A percentile compares a stretch with the other conserved stretches of the same genome.
phyloP scores from a whole-genome alignment of 345 rosid species.

The Eucalyptus viminalis region DNA sequence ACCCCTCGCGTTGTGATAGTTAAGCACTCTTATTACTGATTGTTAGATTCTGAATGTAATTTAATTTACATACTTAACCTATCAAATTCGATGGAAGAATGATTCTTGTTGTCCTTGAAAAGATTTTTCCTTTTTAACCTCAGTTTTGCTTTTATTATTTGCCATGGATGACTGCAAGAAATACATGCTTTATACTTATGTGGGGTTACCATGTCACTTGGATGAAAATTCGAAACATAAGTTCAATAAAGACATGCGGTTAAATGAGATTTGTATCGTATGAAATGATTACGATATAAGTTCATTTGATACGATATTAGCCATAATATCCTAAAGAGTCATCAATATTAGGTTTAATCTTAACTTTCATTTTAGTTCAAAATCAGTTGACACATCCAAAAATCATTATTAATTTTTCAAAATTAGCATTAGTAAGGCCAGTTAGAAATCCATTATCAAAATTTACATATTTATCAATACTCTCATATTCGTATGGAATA shows the following conservation, averaged over 20 bases:
- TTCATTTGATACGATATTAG: rapidly evolving
- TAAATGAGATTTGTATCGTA: neutral
- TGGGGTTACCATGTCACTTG: too few relatives aligned
- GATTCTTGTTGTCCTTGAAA: rapidly evolving
- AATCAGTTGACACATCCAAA: neutral
- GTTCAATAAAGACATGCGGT: rapidly evolving
- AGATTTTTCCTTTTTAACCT: neutral
- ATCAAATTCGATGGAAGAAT: neutral
- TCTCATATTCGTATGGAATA: neutral
- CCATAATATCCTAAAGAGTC: neutral
- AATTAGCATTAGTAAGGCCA: neutral
- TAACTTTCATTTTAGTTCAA: neutral
- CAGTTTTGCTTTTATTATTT: neutral
- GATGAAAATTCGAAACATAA: neutral
- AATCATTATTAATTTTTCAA: neutral
- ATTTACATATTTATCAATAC: neutral
- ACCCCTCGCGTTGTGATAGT: neutral
- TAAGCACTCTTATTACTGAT: neutral
- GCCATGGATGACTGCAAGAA: neutral
- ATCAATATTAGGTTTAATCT: neutral
- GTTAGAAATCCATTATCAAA: neutral
- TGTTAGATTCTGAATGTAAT: neutral
- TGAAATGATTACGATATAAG: neutral
- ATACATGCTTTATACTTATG: neutral
- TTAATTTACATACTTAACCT: neutral